A percentile compares a stretch with the other conserved stretches of the same genome.
These are phyloP conservation scores for Xylaria sp. DNA, from an alignment of 2,329 filamentous ascomycete species.

Conservation along the genomic window DNA sequence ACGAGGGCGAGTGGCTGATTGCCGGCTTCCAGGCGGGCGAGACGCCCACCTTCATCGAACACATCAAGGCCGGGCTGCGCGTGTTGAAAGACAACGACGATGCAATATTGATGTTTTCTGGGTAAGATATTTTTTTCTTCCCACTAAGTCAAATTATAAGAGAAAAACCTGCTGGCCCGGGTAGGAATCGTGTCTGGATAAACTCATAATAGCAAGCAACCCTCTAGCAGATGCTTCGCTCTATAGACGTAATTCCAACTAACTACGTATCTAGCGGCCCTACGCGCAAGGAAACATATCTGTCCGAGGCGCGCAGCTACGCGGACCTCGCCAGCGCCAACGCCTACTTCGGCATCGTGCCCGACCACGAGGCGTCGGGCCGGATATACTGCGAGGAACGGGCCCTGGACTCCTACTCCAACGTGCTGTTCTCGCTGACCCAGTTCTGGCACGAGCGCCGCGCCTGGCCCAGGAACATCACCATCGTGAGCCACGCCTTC, in stretches of 20 bases:
- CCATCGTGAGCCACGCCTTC: conserved; percentile 70
- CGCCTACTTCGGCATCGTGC: conserved; percentile 47
- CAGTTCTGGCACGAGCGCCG: conserved; percentile 56
- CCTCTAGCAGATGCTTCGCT: not conserved
- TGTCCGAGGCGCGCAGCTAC: conserved; percentile 68
- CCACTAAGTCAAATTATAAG: not conserved
- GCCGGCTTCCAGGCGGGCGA: conserved; percentile 78
- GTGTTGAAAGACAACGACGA: conserved; percentile 49
- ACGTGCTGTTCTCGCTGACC: conserved; percentile 74
- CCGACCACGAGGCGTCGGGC: conserved; percentile 8
- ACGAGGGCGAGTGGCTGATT: conserved; percentile 71
- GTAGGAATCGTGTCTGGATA: not conserved
- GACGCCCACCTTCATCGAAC: conserved; percentile 76
- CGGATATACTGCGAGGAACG: conserved; percentile 65
- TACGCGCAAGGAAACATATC: conserved; percentile 58
- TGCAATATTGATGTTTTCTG: conserved; percentile 70
- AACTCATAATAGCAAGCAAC: not conserved
- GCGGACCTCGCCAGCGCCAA: conserved; percentile 53
- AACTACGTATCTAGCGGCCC: conserved; percentile 52
- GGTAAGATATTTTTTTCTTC: conserved; percentile 48
- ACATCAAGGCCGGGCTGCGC: conserved; percentile 68
- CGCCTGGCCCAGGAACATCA: conserved; percentile 60
- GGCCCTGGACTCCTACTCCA: conserved; percentile 85
- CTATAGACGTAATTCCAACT: not conserved
- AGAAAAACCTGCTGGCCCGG: not conserved